A percentile compares a stretch with the other conserved stretches of the same genome.
These are phyloP conservation scores for Beauveria varroae DNA, from an alignment of 2,329 filamentous ascomycete genomes.

Conservation along the genomic window DNA sequence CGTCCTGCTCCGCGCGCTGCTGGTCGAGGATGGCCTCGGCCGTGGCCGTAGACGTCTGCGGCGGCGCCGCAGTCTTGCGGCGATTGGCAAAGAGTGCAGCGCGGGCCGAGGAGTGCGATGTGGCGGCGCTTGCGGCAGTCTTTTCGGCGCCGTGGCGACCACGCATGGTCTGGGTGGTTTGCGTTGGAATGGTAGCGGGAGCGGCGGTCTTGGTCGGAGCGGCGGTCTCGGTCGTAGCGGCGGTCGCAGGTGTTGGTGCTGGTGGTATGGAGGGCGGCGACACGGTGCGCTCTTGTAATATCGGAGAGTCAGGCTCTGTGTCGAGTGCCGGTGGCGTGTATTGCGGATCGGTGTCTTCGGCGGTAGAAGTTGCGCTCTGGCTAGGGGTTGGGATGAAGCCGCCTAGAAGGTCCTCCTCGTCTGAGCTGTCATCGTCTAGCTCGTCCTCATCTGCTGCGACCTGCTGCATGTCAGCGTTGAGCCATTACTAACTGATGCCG, in stretches of 20 bases:
- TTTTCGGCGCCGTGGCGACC: conserved; percentile 20
- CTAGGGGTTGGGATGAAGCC: conserved; percentile 48
- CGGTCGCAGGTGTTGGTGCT: conserved; percentile 12
- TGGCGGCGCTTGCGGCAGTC: conserved; percentile 15
- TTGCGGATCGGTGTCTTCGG: conserved; percentile 34
- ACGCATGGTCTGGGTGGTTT: conserved; percentile 29
- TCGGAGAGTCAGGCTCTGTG: conserved; percentile 27
- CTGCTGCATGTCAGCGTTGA: conserved; percentile 18
- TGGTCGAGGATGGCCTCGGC: conserved; percentile 68
- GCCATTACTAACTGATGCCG: neutral
- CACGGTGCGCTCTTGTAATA: conserved; percentile 24
- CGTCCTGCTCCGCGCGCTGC: conserved; percentile 75
- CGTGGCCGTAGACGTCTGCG: conserved; percentile 38
- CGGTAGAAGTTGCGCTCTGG: conserved; percentile 40
- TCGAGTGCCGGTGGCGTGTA: conserved; percentile 39
- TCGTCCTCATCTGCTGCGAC: conserved; percentile 27
- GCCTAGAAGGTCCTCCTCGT: conserved; percentile 50
- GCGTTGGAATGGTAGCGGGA: conserved; percentile 17
- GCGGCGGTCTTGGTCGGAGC: conserved; percentile 6
- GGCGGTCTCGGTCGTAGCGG: neutral
- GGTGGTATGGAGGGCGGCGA: conserved; percentile 21
- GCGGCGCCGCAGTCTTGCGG: conserved; percentile 27
- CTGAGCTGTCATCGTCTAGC: conserved; percentile 37
- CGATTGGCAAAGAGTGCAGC: conserved; percentile 38
- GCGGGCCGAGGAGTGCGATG: conserved; percentile 30